Evolutionary conservation across 495 filamentous ascomycete genomes (phyloP), one percentile per base, ranked within the genome.

Genomic region (Xylaria castorea): DNA sequence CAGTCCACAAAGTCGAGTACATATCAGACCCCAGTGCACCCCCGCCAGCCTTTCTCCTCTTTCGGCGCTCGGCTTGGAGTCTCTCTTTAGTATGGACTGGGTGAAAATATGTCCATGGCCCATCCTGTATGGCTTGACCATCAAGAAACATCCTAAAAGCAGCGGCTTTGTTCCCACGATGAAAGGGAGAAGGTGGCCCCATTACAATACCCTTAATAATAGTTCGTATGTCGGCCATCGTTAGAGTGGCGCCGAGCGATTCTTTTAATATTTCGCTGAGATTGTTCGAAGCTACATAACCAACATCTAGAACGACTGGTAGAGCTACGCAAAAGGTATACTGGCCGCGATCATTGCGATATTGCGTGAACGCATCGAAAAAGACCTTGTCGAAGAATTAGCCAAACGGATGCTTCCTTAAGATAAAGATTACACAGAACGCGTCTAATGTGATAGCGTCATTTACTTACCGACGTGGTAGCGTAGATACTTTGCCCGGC

Each of bases 301-400:
- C 70, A 18, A 72, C 70, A 9, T 66, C 70, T 9, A 72, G 70
- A n/a, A 66, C 70, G 27, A 72, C 62, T 14, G 70, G 70, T n/a
- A 72, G 60, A 25, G 60, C 58, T n/a, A 72, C 25, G 36, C 4
- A 34, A 36, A 72, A 62, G 42, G 70, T 72, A 34, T 36, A 64
- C 48, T 72, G 70, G 20, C 70, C 70, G 11, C 34, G 60, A 30
- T 46, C 34, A 34, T 38, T 72, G 60, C 70, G 70, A 60, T 72
- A 72, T 32, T 72, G 55, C 12, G 70, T 46, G 25, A 72, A 72
- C 0, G 36, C 32, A 30, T 72, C 70, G 38, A 58, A 72, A 57
- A 72, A 50, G 30, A 38, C 61, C 44, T 66, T 16, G 20, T 50
- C 7, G 20, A 5, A 66, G 27, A 50, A 25, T 66, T 34, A 66